Evolutionary conservation across 768 basidiomycete genomes (phyloP).

Genomic region (Austroboletus eburneus): DNA sequence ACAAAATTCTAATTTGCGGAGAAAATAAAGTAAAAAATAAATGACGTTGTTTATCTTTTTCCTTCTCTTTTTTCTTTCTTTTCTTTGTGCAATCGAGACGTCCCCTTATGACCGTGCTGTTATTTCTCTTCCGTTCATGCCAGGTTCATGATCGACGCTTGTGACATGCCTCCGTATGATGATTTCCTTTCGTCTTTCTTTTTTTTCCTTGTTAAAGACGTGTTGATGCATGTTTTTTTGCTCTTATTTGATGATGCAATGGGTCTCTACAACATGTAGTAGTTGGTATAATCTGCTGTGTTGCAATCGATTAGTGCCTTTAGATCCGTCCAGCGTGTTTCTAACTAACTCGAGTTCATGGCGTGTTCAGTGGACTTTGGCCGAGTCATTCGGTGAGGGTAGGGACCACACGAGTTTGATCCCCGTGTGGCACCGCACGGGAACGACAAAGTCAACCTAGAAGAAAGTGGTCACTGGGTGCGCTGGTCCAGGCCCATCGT

Average conservation of each 20-base stretch:
- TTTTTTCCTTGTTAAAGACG: constrained; percentile 1
- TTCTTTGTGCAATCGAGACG: too few relatives aligned
- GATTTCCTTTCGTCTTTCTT: too few relatives aligned
- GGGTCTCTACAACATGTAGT: constrained; percentile 17
- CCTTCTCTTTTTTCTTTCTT: not conserved
- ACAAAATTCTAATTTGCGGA: not conserved
- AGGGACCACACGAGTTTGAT: too few relatives aligned
- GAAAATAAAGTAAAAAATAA: not conserved
- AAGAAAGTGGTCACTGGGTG: too few relatives aligned
- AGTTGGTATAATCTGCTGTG: constrained; percentile 17
- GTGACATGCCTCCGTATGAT: constrained; percentile 1
- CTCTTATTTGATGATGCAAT: not conserved
- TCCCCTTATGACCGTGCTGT: not conserved
- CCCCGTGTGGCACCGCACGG: too few relatives aligned
- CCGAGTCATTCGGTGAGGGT: too few relatives aligned
- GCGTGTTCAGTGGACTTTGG: too few relatives aligned
- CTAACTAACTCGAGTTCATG: too few relatives aligned
- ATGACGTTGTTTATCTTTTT: constrained; percentile 2
- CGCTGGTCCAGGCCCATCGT: too few relatives aligned
- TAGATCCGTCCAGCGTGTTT: too few relatives aligned
- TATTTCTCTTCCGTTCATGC: constrained; percentile 16
- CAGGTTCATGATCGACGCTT: constrained; percentile 20
- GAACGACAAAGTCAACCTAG: too few relatives aligned
- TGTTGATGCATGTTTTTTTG: constrained; percentile 1
- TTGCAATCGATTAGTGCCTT: constrained; percentile 7